A percentile compares a stretch with the other conserved stretches of the same genome.
These are phyloP conservation scores for Lactifluus rugatus DNA, from an alignment of 768 basidiomycete species.

Conservation along the genomic window DNA sequence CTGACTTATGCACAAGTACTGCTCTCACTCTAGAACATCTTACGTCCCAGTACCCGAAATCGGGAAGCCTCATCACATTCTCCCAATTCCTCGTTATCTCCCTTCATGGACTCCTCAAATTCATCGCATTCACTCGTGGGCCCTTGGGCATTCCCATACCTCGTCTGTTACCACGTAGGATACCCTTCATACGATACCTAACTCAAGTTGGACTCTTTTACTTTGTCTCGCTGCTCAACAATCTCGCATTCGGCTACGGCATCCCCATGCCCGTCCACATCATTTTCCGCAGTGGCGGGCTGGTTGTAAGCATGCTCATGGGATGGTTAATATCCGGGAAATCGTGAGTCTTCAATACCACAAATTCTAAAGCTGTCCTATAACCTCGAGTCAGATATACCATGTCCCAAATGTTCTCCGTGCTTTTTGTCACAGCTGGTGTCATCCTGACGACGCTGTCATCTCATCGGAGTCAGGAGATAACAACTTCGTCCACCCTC, in stretches of 20 bases:
- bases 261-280: conserved; percentile 93
- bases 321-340: conserved; percentile 61
- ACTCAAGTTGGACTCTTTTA: conserved; percentile 79
- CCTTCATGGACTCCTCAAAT: conserved; percentile 58
- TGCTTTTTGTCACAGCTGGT: conserved; percentile 71
- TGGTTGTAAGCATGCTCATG: conserved; percentile 74
- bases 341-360: conserved; percentile 34
- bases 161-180: conserved; percentile 47
- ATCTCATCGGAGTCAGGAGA: conserved; percentile 28
- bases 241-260: conserved; percentile 77
- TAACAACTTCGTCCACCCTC: conserved; percentile 5
- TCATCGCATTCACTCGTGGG: conserved; percentile 29
- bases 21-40: conserved; percentile 70
- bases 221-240: conserved; percentile 72
- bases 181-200: conserved; percentile 66
- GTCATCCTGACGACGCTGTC: conserved; percentile 77
- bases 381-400: conserved; percentile 41
- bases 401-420: conserved; percentile 54
- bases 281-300: conserved; percentile 83
- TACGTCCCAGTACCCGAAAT: conserved; percentile 54
- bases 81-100: conserved; percentile 77
- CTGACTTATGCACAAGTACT: conserved; percentile 38
- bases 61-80: conserved; percentile 80
- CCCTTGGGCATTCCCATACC: conserved; percentile 27
- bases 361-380: conserved; percentile 7